Evolutionary conservation across 1,139 yeast genomes (phyloP), one percentile per base, ranked within the genome.

Genomic region (Diutina mesorugosa): DNA sequence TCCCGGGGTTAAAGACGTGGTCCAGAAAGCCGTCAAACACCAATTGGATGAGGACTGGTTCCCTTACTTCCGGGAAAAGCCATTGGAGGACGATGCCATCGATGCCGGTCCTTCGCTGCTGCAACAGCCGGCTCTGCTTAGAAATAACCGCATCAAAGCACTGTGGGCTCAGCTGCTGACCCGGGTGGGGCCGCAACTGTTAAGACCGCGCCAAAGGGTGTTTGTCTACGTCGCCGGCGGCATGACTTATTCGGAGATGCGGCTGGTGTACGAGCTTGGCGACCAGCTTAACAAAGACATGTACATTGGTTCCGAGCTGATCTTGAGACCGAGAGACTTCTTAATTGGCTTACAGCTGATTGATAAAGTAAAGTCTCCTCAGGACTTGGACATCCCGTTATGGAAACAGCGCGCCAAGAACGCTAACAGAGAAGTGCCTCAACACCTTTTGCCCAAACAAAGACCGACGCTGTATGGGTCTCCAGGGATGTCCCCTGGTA

Each of bases 191-290:
- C 7, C 6, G n/a, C 7, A 9, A 9, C 51, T 71, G 65, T 53
- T 55, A 35, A 73, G 77, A n/a, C 79, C 82, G 52, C 79, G 81
- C 61, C 96, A 88, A 64, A 72, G 93, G 55, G 77, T 91, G 8
- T 81, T 91, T 63, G 83, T 90, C 59, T 93, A 84, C 66, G 80
- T 90, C 47, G 87, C 95, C 1, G 99, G 99, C 28, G 99, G 99
- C 10, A 72, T 88, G 48, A 90, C 98, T 0, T 83, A 86, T 61
- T 80, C 91, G 3, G 99, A 95, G 67, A 72, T 87, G 51, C 79
- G 95, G 58, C 78, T 90, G 6, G 84, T 86, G 14, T 86, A 89
- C 63, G 95, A 89, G 62, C 75, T 90, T 55, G 79, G 90, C 6
- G 69, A 73, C 21, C 70, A 78, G 54, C 75, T 81, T 59, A 81